Percentiles rank a stretch among this genome's conserved stretches.
phyloP scores from a whole-genome alignment of 1,139 yeast genomes.

The Debaryomyces singareniensis region DNA sequence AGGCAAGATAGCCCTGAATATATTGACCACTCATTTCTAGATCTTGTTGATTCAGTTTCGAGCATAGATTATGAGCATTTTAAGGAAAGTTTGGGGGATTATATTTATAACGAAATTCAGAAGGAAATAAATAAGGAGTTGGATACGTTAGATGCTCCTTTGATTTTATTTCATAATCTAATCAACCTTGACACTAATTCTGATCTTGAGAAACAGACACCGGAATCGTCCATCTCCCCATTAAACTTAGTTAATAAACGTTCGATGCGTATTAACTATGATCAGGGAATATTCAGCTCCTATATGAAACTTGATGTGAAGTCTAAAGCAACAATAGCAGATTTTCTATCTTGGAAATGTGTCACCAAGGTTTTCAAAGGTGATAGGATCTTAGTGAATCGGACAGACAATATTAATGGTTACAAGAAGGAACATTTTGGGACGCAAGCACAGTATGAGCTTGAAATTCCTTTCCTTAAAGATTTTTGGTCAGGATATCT shows the following conservation, averaged over 20 bases:
- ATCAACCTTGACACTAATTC: not conserved
- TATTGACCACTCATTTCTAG: not conserved
- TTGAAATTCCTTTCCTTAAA: slow-evolving; percentile 35
- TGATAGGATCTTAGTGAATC: slow-evolving; percentile 18
- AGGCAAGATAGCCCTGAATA: not conserved
- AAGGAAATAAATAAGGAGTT: not conserved
- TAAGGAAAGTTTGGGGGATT: not conserved
- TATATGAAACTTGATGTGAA: slow-evolving; percentile 19
- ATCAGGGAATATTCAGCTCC: slow-evolving; percentile 23
- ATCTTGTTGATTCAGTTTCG: no score
- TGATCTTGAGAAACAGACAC: not conserved
- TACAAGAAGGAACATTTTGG: slow-evolving; percentile 12
- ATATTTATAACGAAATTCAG: not conserved
- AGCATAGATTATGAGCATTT: not conserved
- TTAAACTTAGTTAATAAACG: not conserved
- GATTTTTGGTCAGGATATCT: slow-evolving; percentile 37
- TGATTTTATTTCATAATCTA: not conserved
- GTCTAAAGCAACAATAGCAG: not conserved
- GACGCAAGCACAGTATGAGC: slow-evolving; percentile 13
- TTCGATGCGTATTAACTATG: slow-evolving; percentile 13
- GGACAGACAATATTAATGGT: slow-evolving; percentile 31
- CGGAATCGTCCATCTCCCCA: not conserved
- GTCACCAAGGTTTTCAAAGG: slow-evolving; percentile 23
- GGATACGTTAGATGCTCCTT: not conserved
- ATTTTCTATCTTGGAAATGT: slow-evolving; percentile 25